Percentiles rank a stretch among this genome's conserved stretches.
phyloP scores from a whole-genome alignment of 148 eudicot species.

The Vaccinium macrocarpon region DNA sequence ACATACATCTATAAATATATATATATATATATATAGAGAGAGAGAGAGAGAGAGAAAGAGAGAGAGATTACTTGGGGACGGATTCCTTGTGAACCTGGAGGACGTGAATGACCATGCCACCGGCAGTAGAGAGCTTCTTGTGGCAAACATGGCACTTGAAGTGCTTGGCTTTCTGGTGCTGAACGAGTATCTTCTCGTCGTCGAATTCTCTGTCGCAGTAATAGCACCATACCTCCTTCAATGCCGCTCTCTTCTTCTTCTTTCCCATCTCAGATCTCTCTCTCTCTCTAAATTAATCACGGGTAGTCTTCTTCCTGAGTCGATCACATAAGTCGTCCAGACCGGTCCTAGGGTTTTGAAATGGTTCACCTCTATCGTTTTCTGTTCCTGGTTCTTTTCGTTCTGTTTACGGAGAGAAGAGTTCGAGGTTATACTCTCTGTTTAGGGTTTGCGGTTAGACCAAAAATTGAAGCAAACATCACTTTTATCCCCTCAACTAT shows the following conservation, averaged over 20 bases:
- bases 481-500: no score
- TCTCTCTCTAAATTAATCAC: background rate
- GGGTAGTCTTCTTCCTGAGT: background rate
- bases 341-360: background rate
- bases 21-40: background rate
- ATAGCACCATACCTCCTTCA: constrained; percentile 72
- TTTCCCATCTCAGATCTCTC: constrained; percentile 48
- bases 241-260: constrained; percentile 78
- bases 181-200: constrained; percentile 95
- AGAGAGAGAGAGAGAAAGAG: background rate
- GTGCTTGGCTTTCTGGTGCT: constrained; percentile 96
- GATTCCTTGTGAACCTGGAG: constrained; percentile 97
- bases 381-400: no score
- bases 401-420: no score
- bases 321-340: background rate
- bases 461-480: no score
- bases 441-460: no score
- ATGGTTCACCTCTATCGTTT: no score
- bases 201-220: constrained; percentile 96
- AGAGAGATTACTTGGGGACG: constrained; percentile 57
- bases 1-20: background rate
- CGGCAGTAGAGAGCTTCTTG: constrained; percentile 95
- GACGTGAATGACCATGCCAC: constrained; percentile 95
- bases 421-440: no score
- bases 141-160: constrained; percentile 94